Evolutionary conservation across 2,329 filamentous ascomycete species (phyloP).

Genomic region (Microdochium nivale): DNA sequence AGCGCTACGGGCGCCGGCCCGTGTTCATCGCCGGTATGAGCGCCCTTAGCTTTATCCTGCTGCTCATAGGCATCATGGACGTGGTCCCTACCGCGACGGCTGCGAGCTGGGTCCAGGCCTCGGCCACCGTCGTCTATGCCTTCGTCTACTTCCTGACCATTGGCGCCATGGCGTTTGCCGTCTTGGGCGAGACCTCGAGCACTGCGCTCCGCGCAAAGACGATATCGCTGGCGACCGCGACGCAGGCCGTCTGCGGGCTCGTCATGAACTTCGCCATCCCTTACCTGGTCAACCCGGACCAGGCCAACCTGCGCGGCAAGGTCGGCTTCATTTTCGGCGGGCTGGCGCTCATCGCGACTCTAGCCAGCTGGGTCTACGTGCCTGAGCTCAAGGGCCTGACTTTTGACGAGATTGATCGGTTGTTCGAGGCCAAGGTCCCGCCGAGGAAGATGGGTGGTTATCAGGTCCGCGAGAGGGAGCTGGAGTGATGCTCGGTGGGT

Average conservation of each 20-base stretch:
- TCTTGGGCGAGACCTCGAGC: constrained; percentile 44
- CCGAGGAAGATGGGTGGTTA: constrained; percentile 21
- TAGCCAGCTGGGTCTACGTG: constrained; percentile 24
- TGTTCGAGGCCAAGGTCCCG: constrained; percentile 16
- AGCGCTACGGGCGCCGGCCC: constrained; percentile 40
- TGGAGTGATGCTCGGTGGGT: too few relatives aligned
- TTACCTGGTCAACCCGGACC: constrained; percentile 33
- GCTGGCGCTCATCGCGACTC: constrained; percentile 22
- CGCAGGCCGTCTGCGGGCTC: constrained; percentile 29
- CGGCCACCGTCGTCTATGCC: constrained; percentile 42
- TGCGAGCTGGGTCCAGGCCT: constrained; percentile 37
- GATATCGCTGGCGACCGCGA: constrained; percentile 32
- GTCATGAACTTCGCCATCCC: constrained; percentile 33
- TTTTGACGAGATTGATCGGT: constrained; percentile 22
- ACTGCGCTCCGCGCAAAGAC: constrained; percentile 34
- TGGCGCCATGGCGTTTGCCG: constrained; percentile 40
- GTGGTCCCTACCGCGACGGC: constrained; percentile 31
- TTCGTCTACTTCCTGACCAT: constrained; percentile 43
- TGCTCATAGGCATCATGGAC: constrained; percentile 37
- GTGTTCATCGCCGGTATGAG: constrained; percentile 40
- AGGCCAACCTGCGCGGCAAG: constrained; percentile 33
- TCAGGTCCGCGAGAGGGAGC: neutral
- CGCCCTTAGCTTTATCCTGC: constrained; percentile 32
- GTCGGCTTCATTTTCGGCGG: constrained; percentile 31
- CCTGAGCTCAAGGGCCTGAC: constrained; percentile 21